These are phyloP conservation scores for Olyra latifolia DNA, from an alignment of 176 grass and related monocot genomes.

Conservation along the genomic window DNA sequence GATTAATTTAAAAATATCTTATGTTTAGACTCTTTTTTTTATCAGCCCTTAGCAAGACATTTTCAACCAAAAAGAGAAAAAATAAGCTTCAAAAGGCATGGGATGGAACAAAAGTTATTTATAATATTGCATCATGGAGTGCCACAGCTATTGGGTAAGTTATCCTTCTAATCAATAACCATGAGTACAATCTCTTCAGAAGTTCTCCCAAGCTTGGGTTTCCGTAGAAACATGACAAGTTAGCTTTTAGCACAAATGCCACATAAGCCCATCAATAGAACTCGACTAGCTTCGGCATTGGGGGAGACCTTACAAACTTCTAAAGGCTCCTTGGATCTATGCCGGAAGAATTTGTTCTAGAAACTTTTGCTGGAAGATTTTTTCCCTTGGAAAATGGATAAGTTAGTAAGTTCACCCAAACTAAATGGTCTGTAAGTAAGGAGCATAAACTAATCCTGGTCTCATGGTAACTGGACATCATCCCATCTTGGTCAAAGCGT, in stretches of 20 bases:
- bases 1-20: neutral
- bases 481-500: neutral
- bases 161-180: neutral
- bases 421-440: neutral
- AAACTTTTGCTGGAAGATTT: neutral
- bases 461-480: neutral
- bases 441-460: neutral
- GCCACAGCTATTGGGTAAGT: conserved; percentile 87
- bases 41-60: conserved; percentile 89
- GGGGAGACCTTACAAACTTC: neutral
- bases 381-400: neutral
- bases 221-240: neutral
- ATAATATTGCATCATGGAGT: conserved; percentile 92
- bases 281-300: neutral
- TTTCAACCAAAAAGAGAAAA: conserved; percentile 82
- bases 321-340: neutral
- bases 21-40: neutral
- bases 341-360: neutral
- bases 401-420: neutral
- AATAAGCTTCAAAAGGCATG: conserved; percentile 81
- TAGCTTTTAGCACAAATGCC: neutral
- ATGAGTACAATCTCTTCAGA: neutral
- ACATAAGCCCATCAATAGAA: neutral
- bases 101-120: conserved; percentile 90
- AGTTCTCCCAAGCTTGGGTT: neutral